Percentiles rank a stretch among this genome's conserved stretches.
Conservation (phyloP, 2,329 filamentous ascomycete genomes). For the Claviceps maximensis region DNA sequence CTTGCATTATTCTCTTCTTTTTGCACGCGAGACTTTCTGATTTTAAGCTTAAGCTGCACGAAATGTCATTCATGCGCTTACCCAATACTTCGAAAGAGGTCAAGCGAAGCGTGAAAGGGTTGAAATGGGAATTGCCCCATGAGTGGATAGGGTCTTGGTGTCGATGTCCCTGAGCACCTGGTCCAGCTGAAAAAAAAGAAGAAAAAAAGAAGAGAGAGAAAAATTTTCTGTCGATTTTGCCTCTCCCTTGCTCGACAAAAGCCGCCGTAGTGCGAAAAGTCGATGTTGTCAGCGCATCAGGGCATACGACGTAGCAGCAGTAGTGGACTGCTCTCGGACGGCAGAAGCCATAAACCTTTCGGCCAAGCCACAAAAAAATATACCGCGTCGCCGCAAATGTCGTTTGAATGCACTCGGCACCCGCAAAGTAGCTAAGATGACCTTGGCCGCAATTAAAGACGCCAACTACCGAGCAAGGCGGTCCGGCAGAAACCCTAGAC, state of each 20-base stretch:
- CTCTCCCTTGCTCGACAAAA: not conserved
- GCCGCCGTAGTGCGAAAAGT: not conserved
- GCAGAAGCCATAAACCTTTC: not conserved
- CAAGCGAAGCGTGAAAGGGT: not conserved
- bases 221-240: not conserved
- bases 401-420: not conserved
- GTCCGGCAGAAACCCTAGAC: not conserved
- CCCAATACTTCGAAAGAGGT: not conserved
- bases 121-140: not conserved
- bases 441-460: not conserved
- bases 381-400: not conserved
- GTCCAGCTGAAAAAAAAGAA: not conserved
- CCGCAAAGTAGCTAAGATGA: not conserved
- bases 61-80: not conserved
- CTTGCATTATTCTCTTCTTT: too few relatives aligned
- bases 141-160: not conserved
- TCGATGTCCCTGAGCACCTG: not conserved
- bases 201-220: not conserved
- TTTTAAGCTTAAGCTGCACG: not conserved
- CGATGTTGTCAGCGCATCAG: not conserved
- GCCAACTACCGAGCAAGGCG: not conserved
- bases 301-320: not conserved
- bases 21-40: not conserved
- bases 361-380: not conserved
- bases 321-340: not conserved